These are phyloP conservation scores for Xylariaceae sp. DNA, from an alignment of 2,329 filamentous ascomycete genomes.

Conservation along the genomic window DNA sequence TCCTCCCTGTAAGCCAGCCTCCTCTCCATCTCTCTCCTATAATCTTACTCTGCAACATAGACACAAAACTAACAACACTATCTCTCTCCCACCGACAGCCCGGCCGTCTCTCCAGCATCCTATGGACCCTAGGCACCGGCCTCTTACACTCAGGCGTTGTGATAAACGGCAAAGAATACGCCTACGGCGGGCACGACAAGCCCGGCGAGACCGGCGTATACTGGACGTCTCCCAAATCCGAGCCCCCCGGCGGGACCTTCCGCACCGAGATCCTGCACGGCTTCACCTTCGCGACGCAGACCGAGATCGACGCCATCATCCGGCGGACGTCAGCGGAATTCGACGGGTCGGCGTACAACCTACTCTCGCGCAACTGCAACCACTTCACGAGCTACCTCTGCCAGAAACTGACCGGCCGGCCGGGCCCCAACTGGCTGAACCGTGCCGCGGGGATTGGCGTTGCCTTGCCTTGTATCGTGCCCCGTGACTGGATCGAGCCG, in stretches of 20 bases:
- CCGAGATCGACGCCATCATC: conserved; percentile 69
- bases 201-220: conserved; percentile 73
- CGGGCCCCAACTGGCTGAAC: conserved; percentile 74
- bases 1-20: conserved; percentile 58
- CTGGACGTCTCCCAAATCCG: conserved; percentile 68
- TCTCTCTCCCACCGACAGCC: conserved; percentile 45
- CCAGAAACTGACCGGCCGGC: conserved; percentile 64
- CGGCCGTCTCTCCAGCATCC: conserved; percentile 66
- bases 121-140: conserved; percentile 74
- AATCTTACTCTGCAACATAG: too few species aligned
- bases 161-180: conserved; percentile 76
- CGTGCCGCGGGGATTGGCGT: conserved; percentile 80
- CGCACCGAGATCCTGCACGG: conserved; percentile 72
- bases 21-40: neutral
- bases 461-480: conserved; percentile 76
- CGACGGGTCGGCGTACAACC: conserved; percentile 71
- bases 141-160: conserved; percentile 81
- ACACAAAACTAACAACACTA: neutral
- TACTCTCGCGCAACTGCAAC: conserved; percentile 82
- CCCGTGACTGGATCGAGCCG: conserved; percentile 74
- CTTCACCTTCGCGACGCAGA: conserved; percentile 65
- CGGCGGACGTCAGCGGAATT: conserved; percentile 67
- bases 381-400: conserved; percentile 80
- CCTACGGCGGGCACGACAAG: conserved; percentile 76
- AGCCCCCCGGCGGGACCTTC: conserved; percentile 76